Conservation (phyloP, 2,329 filamentous ascomycete genomes). For the Xylariales sp. region DNA sequence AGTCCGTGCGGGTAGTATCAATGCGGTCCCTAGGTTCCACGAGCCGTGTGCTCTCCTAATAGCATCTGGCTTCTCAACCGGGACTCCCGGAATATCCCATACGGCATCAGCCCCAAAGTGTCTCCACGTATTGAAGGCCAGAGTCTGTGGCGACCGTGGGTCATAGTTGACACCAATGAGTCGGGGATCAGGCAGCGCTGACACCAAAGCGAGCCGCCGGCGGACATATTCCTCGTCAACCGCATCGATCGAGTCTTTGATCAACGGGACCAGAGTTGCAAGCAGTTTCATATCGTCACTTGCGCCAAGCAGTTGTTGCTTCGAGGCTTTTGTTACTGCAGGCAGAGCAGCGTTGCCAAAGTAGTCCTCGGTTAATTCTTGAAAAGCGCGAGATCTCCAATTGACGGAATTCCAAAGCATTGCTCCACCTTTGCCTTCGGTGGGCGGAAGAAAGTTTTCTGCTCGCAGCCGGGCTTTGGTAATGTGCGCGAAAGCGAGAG, state of each 20-base stretch:
- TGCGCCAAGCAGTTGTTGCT: conserved; percentile 19
- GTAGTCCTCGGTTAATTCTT: conserved; percentile 27
- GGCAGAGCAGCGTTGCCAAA: conserved; percentile 39
- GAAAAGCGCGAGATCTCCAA: conserved; percentile 34
- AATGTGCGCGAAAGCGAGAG: conserved; percentile 36
- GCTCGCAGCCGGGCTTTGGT: conserved; percentile 26
- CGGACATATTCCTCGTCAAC: conserved; percentile 38
- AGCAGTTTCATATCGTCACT: conserved; percentile 21
- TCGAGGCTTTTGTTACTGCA: conserved; percentile 25
- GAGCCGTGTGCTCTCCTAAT: conserved; percentile 26
- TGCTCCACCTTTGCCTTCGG: conserved; percentile 11
- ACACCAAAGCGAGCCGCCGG: conserved; percentile 32
- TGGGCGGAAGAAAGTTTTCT: conserved; percentile 18
- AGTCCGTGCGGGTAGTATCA: conserved; percentile 26
- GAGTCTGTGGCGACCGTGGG: conserved; percentile 32
- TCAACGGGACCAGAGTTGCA: conserved; percentile 22
- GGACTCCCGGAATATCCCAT: conserved; percentile 32
- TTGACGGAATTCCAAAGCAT: conserved; percentile 37
- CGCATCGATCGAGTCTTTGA: conserved; percentile 28
- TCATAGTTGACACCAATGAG: conserved; percentile 35
- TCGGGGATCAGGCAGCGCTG: conserved; percentile 33
- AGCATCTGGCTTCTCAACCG: conserved; percentile 31
- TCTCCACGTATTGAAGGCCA: conserved; percentile 42
- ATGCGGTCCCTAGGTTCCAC: conserved; percentile 27
- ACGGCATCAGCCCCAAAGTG: conserved; percentile 36